Evolutionary conservation across 768 basidiomycete genomes (phyloP), one percentile per base, ranked within the genome.

Genomic region (Tulasnella sp.): DNA sequence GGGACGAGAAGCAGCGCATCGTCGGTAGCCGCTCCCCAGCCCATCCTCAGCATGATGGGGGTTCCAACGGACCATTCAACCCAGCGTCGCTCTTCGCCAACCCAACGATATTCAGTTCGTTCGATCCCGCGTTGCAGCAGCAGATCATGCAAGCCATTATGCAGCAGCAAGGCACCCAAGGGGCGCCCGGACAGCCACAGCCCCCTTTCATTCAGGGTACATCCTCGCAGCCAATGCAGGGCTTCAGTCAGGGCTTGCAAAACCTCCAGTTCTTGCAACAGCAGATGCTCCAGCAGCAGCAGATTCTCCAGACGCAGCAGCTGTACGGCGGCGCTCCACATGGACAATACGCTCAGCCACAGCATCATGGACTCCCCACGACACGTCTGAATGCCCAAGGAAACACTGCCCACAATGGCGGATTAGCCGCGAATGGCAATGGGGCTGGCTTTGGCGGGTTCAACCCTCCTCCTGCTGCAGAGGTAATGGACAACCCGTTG

Each of bases 41-140:
- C 93, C 56, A 94, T 92, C 84, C 88, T 92, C 21, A 95, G 90
- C 83, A 82, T 94, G 76, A 89, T 91, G 80, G 90, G 91, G n/a
- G 19, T 44, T 36, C 40, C 39, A 73, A 73, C 21, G 40, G 31
- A 38, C 10, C 78, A 16, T 40, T 72, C 62, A 79, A 72, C 52
- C 34, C 77, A 16, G 71, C 48, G 16, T 34, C 31, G 36, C 42
- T 68, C 42, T 75, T 74, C 56, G 48, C 71, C 71, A 10, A 46
- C 80, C 68, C 74, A 75, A 40, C 77, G 68, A 18, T 79, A 74
- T 80, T 81, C 77, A 44, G 74, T 52, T 27, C 52, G 52, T 19
- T 75, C 62, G 79, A 75, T 39, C 74, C 74, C 10, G 42, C 79
- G 10, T 39, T 75, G 21, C 79, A 80, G 42, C 73, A 76, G 75